phyloP scores from a whole-genome alignment of 2,329 filamentous ascomycete species.

The Ascochyta pisi region DNA sequence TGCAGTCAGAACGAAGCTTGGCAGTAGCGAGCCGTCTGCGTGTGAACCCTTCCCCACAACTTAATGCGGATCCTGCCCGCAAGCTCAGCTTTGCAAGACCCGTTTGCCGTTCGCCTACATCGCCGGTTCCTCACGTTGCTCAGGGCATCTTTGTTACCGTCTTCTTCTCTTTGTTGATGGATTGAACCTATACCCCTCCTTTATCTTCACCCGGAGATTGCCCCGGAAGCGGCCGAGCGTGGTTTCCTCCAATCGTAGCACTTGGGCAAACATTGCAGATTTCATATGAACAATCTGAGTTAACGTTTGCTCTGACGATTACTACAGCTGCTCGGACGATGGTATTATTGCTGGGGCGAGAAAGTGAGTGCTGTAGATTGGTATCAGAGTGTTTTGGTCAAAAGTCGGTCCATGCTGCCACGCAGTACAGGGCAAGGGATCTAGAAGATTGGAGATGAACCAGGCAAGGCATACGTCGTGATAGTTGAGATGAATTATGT shows the following conservation, averaged over 20 bases:
- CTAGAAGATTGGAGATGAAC: neutral
- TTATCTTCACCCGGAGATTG: conserved; percentile 4
- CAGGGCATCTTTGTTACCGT: neutral
- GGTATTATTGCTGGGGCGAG: neutral
- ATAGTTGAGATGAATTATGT: conserved; percentile 37
- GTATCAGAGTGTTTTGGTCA: no score
- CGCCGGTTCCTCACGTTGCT: no score
- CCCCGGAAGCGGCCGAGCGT: neutral
- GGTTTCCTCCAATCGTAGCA: conserved; percentile 7
- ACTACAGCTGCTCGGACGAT: neutral
- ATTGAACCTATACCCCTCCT: neutral
- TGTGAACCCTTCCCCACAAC: conserved; percentile 3
- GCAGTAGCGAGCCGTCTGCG: conserved; percentile 1
- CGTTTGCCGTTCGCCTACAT: neutral
- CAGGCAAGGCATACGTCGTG: neutral
- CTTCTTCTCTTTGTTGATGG: neutral
- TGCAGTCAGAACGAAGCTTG: conserved; percentile 3
- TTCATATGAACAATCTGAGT: neutral
- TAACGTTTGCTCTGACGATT: conserved; percentile 3
- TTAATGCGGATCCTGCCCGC: neutral
- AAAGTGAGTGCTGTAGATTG: neutral
- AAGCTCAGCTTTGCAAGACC: neutral
- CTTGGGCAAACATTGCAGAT: neutral
- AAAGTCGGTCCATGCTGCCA: neutral
- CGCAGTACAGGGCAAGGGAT: neutral